A percentile compares a stretch with the other conserved stretches of the same genome.
These are phyloP conservation scores for Leucosporidium yakuticum DNA, from an alignment of 768 basidiomycete genomes.

Conservation along the genomic window DNA sequence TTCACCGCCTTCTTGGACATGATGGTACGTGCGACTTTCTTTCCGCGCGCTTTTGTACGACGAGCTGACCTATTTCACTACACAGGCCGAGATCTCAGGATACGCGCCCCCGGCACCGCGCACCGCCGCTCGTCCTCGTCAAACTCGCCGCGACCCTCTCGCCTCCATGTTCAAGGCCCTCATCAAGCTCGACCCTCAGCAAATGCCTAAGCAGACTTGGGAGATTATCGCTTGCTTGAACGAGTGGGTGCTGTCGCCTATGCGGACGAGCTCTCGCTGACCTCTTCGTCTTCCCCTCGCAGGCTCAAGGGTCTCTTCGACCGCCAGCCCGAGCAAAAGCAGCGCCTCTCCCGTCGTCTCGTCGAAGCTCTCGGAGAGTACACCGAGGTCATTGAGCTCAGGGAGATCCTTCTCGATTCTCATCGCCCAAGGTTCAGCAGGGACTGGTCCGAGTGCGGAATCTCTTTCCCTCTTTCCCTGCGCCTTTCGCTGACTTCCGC, in stretches of 20 bases:
- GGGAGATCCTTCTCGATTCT: constrained; percentile 21
- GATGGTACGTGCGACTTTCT: background rate
- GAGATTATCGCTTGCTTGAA: constrained; percentile 16
- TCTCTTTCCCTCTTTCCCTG: background rate
- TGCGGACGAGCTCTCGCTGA: background rate
- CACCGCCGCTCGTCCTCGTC: background rate
- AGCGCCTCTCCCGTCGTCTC: constrained; percentile 6
- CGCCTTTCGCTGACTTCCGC: background rate
- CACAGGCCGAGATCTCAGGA: constrained; percentile 2
- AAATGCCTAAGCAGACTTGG: constrained; percentile 7
- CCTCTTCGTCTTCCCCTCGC: no score
- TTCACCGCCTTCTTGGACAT: constrained; percentile 12
- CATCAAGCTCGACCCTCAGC: constrained; percentile 9
- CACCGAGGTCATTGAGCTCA: constrained; percentile 18
- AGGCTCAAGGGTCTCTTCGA: constrained; percentile 18
- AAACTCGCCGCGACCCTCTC: constrained; percentile 7
- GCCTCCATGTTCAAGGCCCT: constrained; percentile 12
- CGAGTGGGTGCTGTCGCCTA: background rate
- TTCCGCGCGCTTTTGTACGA: background rate
- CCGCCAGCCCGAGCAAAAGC: constrained; percentile 11
- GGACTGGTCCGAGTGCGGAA: constrained; percentile 18
- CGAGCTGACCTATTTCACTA: no score
- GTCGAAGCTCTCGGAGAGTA: constrained; percentile 23
- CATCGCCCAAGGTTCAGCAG: constrained; percentile 10
- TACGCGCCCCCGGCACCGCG: background rate